Conservation (phyloP, 306 rosid species). For the Prunus padus region DNA sequence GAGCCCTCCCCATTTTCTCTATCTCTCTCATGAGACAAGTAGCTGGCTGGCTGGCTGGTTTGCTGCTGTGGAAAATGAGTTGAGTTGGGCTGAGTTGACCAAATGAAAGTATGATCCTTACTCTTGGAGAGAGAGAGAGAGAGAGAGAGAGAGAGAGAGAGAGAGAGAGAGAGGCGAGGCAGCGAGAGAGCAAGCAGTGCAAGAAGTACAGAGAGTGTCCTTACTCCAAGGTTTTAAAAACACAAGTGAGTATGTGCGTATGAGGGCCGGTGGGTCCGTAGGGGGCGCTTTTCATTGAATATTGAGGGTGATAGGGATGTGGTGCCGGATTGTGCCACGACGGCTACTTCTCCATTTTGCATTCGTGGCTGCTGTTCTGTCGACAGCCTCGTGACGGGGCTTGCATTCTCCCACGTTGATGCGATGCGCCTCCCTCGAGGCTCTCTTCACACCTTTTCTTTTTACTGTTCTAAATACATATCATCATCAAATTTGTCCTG, state of each 20-base stretch:
- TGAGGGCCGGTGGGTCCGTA: too few relatives aligned
- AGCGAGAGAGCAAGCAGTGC: too few relatives aligned
- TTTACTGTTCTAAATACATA: too few relatives aligned
- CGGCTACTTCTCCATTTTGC: not conserved
- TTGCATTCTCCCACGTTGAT: slow-evolving; percentile 54
- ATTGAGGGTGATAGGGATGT: slow-evolving; percentile 11
- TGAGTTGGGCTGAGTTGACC: too few relatives aligned
- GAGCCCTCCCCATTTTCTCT: slow-evolving; percentile 69
- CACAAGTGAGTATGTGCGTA: too few relatives aligned
- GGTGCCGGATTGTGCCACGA: slow-evolving; percentile 73
- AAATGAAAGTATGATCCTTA: too few relatives aligned
- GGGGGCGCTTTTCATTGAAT: not conserved
- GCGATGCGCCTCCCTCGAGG: not conserved
- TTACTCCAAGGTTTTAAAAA: too few relatives aligned
- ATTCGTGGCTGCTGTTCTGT: slow-evolving; percentile 65
- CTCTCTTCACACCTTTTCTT: not conserved
- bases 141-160: too few relatives aligned
- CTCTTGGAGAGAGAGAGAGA: not conserved
- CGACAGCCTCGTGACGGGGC: slow-evolving; percentile 35
- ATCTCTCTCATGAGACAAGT: too few relatives aligned
- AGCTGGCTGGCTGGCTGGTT: too few relatives aligned
- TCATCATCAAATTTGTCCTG: not conserved
- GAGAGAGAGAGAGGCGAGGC: not conserved
- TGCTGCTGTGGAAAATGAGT: too few relatives aligned
- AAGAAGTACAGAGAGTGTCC: too few relatives aligned